Conservation (phyloP, 2,329 filamentous ascomycete species). For the Calonectria leucothoes region DNA sequence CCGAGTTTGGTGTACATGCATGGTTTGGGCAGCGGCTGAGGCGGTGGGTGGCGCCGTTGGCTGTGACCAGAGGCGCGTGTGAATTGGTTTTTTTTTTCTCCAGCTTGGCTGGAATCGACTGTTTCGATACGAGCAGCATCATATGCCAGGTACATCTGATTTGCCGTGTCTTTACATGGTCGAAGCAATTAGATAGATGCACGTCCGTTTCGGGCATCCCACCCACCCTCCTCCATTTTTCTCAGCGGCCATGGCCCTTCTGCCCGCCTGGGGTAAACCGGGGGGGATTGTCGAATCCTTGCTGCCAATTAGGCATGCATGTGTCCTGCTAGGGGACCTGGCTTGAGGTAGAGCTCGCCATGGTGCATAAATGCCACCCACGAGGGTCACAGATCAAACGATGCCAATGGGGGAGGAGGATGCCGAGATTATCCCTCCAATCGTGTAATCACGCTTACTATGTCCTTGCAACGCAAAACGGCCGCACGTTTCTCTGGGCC, state of each 20-base stretch:
- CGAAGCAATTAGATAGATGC: background rate
- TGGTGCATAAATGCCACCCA: background rate
- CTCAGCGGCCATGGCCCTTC: background rate
- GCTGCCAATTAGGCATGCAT: background rate
- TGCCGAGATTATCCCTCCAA: constrained; percentile 3
- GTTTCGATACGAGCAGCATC: background rate
- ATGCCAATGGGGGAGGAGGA: background rate
- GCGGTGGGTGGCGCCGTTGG: background rate
- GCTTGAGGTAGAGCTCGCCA: background rate
- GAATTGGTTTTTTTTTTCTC: background rate
- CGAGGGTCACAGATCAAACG: background rate
- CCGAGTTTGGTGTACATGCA: background rate
- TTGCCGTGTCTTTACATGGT: background rate
- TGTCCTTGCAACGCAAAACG: background rate
- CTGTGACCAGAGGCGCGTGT: background rate
- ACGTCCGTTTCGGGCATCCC: background rate
- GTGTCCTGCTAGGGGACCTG: no score
- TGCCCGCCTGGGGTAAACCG: background rate
- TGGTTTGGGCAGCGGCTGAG: background rate
- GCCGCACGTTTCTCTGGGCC: background rate
- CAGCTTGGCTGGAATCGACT: background rate
- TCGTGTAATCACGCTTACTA: background rate
- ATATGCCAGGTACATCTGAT: background rate
- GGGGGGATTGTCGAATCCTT: background rate
- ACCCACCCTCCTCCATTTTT: background rate